Evolutionary conservation across 2,329 filamentous ascomycete species (phyloP), one percentile per base, ranked within the genome.

Genomic region (Lachnellula arida): DNA sequence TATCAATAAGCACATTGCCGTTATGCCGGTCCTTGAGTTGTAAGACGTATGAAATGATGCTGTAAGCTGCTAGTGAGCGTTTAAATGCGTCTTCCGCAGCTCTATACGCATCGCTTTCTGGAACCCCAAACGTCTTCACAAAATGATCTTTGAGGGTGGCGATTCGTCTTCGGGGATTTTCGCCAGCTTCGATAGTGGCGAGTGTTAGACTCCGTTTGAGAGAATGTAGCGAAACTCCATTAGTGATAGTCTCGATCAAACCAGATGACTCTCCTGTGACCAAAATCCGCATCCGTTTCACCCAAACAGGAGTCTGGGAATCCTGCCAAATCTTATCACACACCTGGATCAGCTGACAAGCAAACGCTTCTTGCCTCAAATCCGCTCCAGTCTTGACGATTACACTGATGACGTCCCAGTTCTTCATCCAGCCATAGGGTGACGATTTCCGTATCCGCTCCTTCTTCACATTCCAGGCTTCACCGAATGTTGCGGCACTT

Each of bases 1-100:
- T 91, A 71, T 93, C 89, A 65, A 94, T 88, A 57, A 94, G 79
- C 14, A 94, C 87, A 67, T 94, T 94, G 53, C 89, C 89, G 68
- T 94, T 94, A 70, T 94, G 89, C 12, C 89, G 81, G 67, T 94
- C 89, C 70, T 94, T 94, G 57, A 94, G 81, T 72, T 94, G 89
- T 53, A 94, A 76, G 49, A 94, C 77, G 68, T 94, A 94, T 55
- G 85, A 89, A 59, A 94, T 90, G 62, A 93, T 85, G 73, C 88
- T 92, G 72, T 94, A 94, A 6, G 89, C 89, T 5, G 89, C 89
- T 28, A 94, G 78, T n/a, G 87, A 91, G 51, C 87, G 81, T 64
- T 88, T 88, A 70, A 94, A 94, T 9, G 88, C 88, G 60, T 89
- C 86, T 3, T 90, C 85, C 14, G 88, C 89, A 1, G 83, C 84